These are phyloP conservation scores for Prunus armeniaca DNA, from an alignment of 306 rosid genomes.

Conservation along the genomic window DNA sequence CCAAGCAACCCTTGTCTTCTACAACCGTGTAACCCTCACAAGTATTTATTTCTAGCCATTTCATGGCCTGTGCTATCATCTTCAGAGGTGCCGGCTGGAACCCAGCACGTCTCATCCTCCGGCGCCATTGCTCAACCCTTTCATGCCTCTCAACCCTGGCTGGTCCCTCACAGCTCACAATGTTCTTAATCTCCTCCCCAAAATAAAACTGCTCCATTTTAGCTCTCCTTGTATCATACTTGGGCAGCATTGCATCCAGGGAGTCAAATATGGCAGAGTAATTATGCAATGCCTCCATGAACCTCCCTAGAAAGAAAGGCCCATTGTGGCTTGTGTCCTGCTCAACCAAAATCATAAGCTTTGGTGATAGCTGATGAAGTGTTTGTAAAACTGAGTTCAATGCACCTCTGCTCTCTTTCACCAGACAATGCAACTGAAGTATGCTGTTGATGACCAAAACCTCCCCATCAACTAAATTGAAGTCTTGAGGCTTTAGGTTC, in stretches of 20 bases:
- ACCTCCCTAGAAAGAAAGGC: slow-evolving; percentile 25
- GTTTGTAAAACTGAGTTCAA: slow-evolving; percentile 14
- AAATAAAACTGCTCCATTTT: slow-evolving; percentile 21
- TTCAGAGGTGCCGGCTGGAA: slow-evolving; percentile 10
- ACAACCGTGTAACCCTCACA: slow-evolving; percentile 10
- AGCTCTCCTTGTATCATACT: slow-evolving; percentile 18
- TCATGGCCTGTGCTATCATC: neutral
- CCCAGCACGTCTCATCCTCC: slow-evolving; percentile 22
- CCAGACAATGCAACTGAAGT: slow-evolving; percentile 16
- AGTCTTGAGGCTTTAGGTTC: slow-evolving; percentile 3
- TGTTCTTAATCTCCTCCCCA: slow-evolving; percentile 22
- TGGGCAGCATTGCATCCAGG: slow-evolving; percentile 16
- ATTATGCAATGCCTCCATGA: slow-evolving; percentile 22
- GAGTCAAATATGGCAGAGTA: slow-evolving; percentile 23
- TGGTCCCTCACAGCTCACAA: slow-evolving; percentile 19
- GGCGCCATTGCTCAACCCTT: slow-evolving; percentile 14
- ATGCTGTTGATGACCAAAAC: slow-evolving; percentile 11
- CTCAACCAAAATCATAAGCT: slow-evolving; percentile 21
- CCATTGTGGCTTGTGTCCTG: slow-evolving; percentile 24
- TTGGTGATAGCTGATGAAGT: slow-evolving; percentile 11
- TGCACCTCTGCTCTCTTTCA: slow-evolving; percentile 22
- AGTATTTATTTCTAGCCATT: neutral
- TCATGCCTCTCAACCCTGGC: slow-evolving; percentile 16
- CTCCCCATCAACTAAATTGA: slow-evolving; percentile 12
- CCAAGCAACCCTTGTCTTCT: slow-evolving; percentile 15